Evolutionary conservation across 2,329 filamentous ascomycete species (phyloP).

Genomic region (Trichoderma atrobrunneum): DNA sequence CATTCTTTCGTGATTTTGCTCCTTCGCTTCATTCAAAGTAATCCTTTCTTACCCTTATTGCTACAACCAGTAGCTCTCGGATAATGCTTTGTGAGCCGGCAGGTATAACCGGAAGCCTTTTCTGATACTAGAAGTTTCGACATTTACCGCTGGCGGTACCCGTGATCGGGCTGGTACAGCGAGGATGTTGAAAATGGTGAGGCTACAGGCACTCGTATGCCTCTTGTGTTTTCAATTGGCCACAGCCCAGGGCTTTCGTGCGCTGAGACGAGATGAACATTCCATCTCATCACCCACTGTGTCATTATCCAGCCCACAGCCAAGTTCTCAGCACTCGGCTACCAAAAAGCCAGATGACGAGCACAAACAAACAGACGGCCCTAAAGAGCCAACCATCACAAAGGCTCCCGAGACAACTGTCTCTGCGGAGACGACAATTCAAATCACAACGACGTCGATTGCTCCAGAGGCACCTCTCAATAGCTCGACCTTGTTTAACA

Average conservation of each 20-base stretch:
- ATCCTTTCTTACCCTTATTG: neutral
- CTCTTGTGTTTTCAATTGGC: slow-evolving; percentile 38
- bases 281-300: neutral
- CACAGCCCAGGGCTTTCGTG: slow-evolving; percentile 33
- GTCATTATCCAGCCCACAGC: neutral
- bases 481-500: slow-evolving; percentile 35
- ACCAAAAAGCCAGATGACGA: neutral
- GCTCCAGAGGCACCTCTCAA: slow-evolving; percentile 24
- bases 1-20: slow-evolving; percentile 12
- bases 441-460: slow-evolving; percentile 14
- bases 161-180: neutral
- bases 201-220: slow-evolving; percentile 40
- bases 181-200: slow-evolving; percentile 36
- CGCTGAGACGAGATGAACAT: slow-evolving; percentile 36
- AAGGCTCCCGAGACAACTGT: neutral
- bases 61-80: neutral
- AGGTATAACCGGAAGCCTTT: slow-evolving; percentile 22
- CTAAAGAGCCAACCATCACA: neutral
- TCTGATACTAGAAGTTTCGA: slow-evolving; percentile 20
- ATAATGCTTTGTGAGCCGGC: slow-evolving; percentile 24
- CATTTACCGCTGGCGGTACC: slow-evolving; percentile 7
- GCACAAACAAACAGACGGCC: slow-evolving; percentile 17
- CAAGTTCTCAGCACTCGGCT: neutral
- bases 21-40: neutral
- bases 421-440: slow-evolving; percentile 2